Percentiles rank a stretch among this genome's conserved stretches.
Evolutionary conservation across 169 alveolate genomes (phyloP).

Genomic region (Perkinsus chesapeaki): DNA sequence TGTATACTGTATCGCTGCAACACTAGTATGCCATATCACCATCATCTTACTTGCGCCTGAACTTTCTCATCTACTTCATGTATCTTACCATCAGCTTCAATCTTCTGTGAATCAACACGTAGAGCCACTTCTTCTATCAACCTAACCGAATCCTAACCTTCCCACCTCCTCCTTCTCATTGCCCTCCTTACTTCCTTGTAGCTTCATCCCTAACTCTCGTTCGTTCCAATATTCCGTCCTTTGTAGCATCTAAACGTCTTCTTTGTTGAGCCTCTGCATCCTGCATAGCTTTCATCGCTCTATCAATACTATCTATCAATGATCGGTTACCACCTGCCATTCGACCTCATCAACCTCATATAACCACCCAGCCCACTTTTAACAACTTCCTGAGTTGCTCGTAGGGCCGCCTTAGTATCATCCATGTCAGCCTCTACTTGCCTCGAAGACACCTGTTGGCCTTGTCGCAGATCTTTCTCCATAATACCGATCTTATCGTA

Average conservation of each 20-base stretch:
- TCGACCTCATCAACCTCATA: background rate
- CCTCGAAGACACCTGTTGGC: no score
- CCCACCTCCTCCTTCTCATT: background rate
- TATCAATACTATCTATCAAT: no score
- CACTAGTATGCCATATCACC: no score
- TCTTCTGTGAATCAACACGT: background rate
- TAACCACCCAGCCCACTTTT: background rate
- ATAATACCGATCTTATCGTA: no score
- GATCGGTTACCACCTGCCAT: background rate
- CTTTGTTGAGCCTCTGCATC: background rate
- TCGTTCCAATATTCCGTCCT: background rate
- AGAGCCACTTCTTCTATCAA: background rate
- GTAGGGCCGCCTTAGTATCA: no score
- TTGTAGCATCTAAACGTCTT: background rate
- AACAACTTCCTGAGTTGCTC: background rate
- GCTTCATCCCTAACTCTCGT: background rate
- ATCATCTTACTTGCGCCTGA: background rate
- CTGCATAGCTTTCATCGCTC: no score
- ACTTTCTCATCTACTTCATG: background rate
- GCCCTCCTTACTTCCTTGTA: background rate
- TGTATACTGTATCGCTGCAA: no score
- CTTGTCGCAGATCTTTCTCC: no score
- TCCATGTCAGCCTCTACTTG: no score
- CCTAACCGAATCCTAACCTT: background rate
- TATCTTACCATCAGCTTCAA: background rate